Evolutionary conservation across 2,329 filamentous ascomycete species (phyloP), one percentile per base, ranked within the genome.

Genomic region (Colletotrichum musicola): DNA sequence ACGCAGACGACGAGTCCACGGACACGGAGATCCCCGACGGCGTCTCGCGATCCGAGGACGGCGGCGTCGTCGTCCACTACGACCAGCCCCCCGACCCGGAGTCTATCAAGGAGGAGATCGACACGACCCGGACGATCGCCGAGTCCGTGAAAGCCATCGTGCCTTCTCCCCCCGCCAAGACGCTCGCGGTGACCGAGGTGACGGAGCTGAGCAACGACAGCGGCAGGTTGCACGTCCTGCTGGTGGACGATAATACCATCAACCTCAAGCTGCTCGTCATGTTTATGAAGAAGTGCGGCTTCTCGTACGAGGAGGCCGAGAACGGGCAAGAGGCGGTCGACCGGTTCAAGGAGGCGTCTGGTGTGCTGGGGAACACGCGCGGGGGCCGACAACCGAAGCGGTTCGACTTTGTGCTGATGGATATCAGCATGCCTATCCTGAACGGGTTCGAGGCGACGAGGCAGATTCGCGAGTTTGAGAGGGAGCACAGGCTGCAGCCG

Each of bases 351-450:
- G 72, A 74, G 10, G 72, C 77, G 13, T 71, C 58, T n/a, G 70
- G 47, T 14, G 70, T 18, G 3, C 14, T 51, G 0, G 30, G 30
- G 1, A 9, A 13, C 16, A 4, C 25, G 20, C 38, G 1, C 54
- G 22, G 18, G 42, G n/a, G 7, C n/a, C 16, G 1, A 22, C 57
- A 54, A 6, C 65, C 62, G 5, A 68, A 63, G 3, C 70, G 47
- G 2, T 82, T 81, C 46, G 77, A 79, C 56, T 79, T 76, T 25
- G 71, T 82, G 2, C 73, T 82, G 1, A 82, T 82, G 80, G 86
- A 89, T 70, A 82, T 88, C 6, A 84, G 80, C 74, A 89, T 89
- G 87, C 86, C 86, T 0, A 78, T 88, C 4, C 83, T 89, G 71
- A 82, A 88, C 70, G 84, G 84, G 0, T 77, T 86, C 14, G 82